These are phyloP conservation scores for Groenewaldozyma auringiensis DNA, from an alignment of 1,139 yeast genomes.

Conservation along the genomic window DNA sequence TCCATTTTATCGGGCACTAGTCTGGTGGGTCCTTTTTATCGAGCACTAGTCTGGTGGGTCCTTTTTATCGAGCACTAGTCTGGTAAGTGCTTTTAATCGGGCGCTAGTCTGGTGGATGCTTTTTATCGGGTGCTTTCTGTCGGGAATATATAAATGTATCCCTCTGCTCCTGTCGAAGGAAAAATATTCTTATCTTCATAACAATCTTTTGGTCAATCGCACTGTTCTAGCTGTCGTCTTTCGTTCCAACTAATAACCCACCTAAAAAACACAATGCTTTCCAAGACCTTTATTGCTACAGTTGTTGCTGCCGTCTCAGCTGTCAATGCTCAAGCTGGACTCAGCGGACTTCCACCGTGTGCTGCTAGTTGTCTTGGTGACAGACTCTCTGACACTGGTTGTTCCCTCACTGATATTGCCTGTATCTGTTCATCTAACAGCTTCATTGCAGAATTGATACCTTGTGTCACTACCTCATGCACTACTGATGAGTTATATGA, in stretches of 20 bases:
- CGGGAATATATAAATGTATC: no score
- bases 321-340: constrained; percentile 5
- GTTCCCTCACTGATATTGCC: constrained; percentile 5
- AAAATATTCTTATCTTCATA: no score
- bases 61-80: no score
- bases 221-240: neutral
- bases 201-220: no score
- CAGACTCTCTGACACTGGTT: constrained; percentile 3
- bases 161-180: no score
- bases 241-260: constrained; percentile 2
- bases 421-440: constrained; percentile 6
- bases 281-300: constrained; percentile 4
- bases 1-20: no score
- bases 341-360: constrained; percentile 4
- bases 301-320: constrained; percentile 3
- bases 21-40: no score
- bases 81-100: no score
- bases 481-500: constrained; percentile 1
- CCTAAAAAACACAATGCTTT: neutral
- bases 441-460: constrained; percentile 4
- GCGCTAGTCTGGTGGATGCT: no score
- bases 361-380: constrained; percentile 6
- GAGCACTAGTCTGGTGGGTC: no score
- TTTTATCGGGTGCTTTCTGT: no score
- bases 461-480: constrained; percentile 4